phyloP scores from a whole-genome alignment of 1,284 basidiomycete genomes.

The Exsudoporus floridanus region DNA sequence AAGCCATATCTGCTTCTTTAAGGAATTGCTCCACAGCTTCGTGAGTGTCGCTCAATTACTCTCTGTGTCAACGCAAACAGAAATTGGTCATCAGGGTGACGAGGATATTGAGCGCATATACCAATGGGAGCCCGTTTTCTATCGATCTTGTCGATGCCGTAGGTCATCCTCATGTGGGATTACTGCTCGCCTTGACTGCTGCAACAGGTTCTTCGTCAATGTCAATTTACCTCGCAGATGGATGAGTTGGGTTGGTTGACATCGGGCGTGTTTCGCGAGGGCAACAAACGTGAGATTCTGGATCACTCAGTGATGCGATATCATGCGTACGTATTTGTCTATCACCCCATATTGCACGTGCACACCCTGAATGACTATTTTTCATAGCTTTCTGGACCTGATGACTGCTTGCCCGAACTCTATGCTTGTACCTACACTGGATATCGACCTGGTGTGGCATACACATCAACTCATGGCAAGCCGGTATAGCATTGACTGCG shows the following conservation, averaged over 20 bases:
- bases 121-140: constrained; percentile 39
- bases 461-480: constrained; percentile 43
- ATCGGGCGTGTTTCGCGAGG: constrained; percentile 18
- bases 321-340: constrained; percentile 35
- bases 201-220: constrained; percentile 42
- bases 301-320: constrained; percentile 40
- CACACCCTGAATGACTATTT: background rate
- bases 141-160: constrained; percentile 42
- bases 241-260: constrained; percentile 33
- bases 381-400: constrained; percentile 30
- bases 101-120: constrained; percentile 36
- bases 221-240: constrained; percentile 41
- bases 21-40: constrained; percentile 32
- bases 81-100: constrained; percentile 13
- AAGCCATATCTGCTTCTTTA: constrained; percentile 19
- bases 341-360: background rate
- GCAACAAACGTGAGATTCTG: constrained; percentile 29
- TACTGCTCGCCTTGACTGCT: background rate
- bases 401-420: constrained; percentile 11
- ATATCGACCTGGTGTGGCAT: constrained; percentile 52
- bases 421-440: constrained; percentile 34
- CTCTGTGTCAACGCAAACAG: background rate
- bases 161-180: constrained; percentile 3
- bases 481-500: constrained; percentile 37
- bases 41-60: constrained; percentile 30